These are phyloP conservation scores for Paramecium sonneborni DNA, from an alignment of 73 alveolate species.

Conservation along the genomic window DNA sequence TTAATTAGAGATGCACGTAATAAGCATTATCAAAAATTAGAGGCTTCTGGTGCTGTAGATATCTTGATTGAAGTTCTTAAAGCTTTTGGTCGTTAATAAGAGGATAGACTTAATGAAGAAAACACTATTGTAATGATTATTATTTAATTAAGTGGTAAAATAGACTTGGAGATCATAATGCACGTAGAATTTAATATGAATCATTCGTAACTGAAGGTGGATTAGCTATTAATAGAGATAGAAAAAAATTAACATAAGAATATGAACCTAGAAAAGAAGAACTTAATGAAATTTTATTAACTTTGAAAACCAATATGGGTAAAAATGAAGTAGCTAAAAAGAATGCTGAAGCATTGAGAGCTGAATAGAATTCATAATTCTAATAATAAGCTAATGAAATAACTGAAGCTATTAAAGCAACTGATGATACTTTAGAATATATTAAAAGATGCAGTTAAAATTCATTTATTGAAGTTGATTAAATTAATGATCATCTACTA, in stretches of 20 bases:
- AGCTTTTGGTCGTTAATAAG: slow-evolving; percentile 51
- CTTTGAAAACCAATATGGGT: slow-evolving; percentile 37
- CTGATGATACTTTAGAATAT: slow-evolving; percentile 39
- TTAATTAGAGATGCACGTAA: slow-evolving; percentile 46
- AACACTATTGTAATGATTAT: neutral
- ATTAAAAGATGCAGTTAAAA: slow-evolving; percentile 26
- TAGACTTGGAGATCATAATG: slow-evolving; percentile 51
- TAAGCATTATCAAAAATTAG: slow-evolving; percentile 2
- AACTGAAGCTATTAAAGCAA: slow-evolving; percentile 35
- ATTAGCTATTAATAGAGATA: slow-evolving; percentile 48
- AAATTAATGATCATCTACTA: neutral
- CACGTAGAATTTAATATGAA: slow-evolving; percentile 41
- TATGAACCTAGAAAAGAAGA: slow-evolving; percentile 44
- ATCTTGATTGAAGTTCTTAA: slow-evolving; percentile 53
- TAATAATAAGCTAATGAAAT: slow-evolving; percentile 13
- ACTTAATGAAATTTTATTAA: neutral
- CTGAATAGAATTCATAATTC: slow-evolving; percentile 13
- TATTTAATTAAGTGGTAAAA: neutral
- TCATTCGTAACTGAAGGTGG: slow-evolving; percentile 18
- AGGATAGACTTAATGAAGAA: slow-evolving; percentile 28
- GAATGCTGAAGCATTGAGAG: slow-evolving; percentile 39
- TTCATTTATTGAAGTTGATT: neutral
- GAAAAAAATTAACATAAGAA: slow-evolving; percentile 15
- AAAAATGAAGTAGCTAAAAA: slow-evolving; percentile 46
- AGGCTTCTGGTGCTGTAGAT: slow-evolving; percentile 61